These are phyloP conservation scores for Neospora caninum DNA, from an alignment of 169 alveolate species.

Conservation along the genomic window DNA sequence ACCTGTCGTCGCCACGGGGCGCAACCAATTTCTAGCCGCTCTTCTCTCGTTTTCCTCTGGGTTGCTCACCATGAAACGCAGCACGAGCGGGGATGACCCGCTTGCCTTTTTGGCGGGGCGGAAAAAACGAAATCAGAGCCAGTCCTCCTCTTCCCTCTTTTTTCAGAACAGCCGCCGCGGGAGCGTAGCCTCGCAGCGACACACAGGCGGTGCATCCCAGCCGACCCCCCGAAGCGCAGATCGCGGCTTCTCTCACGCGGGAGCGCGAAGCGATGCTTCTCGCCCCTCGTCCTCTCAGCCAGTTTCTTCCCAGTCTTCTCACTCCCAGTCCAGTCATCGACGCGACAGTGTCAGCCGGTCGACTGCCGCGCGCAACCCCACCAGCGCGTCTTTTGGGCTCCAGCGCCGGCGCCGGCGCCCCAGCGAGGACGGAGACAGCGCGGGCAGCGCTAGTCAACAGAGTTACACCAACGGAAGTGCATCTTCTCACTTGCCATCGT, in stretches of 20 bases:
- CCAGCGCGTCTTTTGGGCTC: conserved; percentile 16
- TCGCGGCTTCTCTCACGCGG: background rate
- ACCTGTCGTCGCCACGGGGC: conserved; percentile 16
- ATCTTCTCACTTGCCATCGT: background rate
- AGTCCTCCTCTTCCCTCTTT: background rate
- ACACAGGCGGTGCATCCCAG: background rate
- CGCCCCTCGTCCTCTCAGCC: background rate
- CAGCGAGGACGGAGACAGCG: conserved; percentile 23
- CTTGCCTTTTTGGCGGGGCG: conserved; percentile 61
- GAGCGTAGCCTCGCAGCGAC: background rate
- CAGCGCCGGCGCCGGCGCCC: conserved; percentile 36
- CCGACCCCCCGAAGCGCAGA: background rate
- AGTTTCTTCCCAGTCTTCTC: background rate
- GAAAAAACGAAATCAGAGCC: background rate
- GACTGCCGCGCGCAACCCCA: background rate
- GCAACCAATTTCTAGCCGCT: background rate
- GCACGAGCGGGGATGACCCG: conserved; percentile 54
- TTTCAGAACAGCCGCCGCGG: background rate
- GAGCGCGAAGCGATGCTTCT: background rate
- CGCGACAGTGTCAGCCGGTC: background rate
- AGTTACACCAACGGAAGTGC: background rate
- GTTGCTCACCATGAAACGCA: conserved; percentile 42
- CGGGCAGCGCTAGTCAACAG: background rate
- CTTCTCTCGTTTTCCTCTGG: background rate
- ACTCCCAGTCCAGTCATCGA: background rate